Percentiles rank a stretch among this genome's conserved stretches.
phyloP scores from a whole-genome alignment of 805 yeast genomes.

The Candida easanensis region DNA sequence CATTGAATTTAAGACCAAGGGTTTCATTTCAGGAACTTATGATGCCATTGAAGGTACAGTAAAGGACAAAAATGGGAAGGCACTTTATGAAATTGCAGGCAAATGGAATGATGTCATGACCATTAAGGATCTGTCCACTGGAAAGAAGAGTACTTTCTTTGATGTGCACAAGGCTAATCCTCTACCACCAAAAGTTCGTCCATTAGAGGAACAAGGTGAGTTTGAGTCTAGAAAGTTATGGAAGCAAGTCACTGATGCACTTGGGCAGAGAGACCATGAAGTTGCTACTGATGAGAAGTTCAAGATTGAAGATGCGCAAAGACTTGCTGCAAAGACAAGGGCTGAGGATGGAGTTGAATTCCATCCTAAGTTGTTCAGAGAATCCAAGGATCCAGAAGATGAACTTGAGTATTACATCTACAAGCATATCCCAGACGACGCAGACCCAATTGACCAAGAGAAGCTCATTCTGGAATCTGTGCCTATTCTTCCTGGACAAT shows the following conservation, averaged over 20 bases:
- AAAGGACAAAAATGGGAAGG: conserved; percentile 47
- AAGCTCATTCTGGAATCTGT: conserved; percentile 59
- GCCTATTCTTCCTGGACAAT: conserved; percentile 84
- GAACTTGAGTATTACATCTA: conserved; percentile 64
- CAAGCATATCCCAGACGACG: conserved; percentile 54
- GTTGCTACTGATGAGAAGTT: conserved; percentile 87
- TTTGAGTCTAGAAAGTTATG: conserved; percentile 82
- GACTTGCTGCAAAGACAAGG: conserved; percentile 69
- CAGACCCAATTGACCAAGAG: conserved; percentile 51
- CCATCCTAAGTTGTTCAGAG: conserved; percentile 73
- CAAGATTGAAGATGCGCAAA: conserved; percentile 83
- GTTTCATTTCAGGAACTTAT: conserved; percentile 88
- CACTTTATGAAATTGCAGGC: conserved; percentile 68
- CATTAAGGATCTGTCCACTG: conserved; percentile 53
- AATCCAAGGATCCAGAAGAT: conserved; percentile 34
- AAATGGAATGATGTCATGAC: conserved; percentile 91
- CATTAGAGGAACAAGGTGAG: conserved; percentile 74
- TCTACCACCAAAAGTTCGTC: conserved; percentile 67
- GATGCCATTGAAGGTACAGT: conserved; percentile 82
- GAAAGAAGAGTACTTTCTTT: conserved; percentile 49
- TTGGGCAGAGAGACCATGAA: conserved; percentile 75
- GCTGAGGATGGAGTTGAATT: conserved; percentile 76
- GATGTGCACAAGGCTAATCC: conserved; percentile 58
- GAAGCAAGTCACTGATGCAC: conserved; percentile 77
- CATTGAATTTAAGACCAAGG: conserved; percentile 93